Conservation (phyloP, 2,329 filamentous ascomycete species). For the Aspergillus intermedius region DNA sequence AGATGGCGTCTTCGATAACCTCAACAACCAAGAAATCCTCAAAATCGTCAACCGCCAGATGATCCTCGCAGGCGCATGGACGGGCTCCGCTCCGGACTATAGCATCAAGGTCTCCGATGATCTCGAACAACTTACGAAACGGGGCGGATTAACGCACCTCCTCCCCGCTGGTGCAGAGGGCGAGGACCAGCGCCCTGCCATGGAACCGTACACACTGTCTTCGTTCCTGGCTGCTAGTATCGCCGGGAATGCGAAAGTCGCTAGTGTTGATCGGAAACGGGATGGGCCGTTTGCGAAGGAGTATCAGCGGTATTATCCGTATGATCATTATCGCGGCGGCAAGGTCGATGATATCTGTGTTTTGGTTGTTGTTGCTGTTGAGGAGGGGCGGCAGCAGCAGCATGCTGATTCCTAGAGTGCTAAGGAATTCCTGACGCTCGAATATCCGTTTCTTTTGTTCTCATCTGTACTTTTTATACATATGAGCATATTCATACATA, state of each 20-base stretch:
- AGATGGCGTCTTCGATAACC: constrained; percentile 93
- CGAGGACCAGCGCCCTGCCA: constrained; percentile 7
- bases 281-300: constrained; percentile 95
- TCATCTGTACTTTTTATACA: neutral
- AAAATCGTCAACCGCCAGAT: constrained; percentile 72
- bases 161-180: constrained; percentile 7
- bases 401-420: no score
- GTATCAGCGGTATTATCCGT: constrained; percentile 78
- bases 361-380: constrained; percentile 69
- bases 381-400: constrained; percentile 35
- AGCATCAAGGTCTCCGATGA: constrained; percentile 60
- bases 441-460: no score
- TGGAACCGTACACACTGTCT: constrained; percentile 55
- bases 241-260: constrained; percentile 72
- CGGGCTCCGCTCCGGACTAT: constrained; percentile 43
- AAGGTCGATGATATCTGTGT: constrained; percentile 96
- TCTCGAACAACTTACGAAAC: constrained; percentile 49
- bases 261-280: constrained; percentile 71
- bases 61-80: constrained; percentile 68
- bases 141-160: constrained; percentile 35
- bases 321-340: constrained; percentile 81
- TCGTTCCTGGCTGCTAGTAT: constrained; percentile 72
- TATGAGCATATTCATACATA: neutral
- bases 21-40: constrained; percentile 84
- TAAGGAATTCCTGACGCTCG: no score